phyloP scores from a whole-genome alignment of 2,329 filamentous ascomycete species.

The Arthrobotrys entomopaga region DNA sequence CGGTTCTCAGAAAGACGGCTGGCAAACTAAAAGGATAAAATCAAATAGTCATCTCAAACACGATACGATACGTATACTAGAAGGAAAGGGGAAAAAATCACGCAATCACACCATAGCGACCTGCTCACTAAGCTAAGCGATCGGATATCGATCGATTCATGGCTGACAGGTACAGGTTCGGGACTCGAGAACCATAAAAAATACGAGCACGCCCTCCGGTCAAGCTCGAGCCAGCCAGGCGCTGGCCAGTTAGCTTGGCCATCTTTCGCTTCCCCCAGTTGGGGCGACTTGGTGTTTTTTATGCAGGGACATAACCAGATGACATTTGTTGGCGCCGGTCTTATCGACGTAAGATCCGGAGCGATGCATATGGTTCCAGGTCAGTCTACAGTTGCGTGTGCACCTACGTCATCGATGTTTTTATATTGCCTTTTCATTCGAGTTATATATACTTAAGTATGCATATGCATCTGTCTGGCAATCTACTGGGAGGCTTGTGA shows the following conservation, averaged over 20 bases:
- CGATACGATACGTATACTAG: constrained; percentile 24
- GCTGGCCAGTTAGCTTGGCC: constrained; percentile 2
- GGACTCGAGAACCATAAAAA: constrained; percentile 33
- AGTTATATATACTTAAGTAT: too few relatives aligned
- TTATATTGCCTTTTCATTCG: too few relatives aligned
- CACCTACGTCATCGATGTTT: constrained; percentile 1
- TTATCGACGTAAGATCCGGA: constrained; percentile 19
- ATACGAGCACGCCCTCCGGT: constrained; percentile 47
- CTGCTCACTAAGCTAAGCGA: neutral
- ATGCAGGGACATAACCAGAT: constrained; percentile 13
- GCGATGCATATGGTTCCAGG: constrained; percentile 1
- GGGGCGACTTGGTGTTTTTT: neutral
- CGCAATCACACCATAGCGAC: constrained; percentile 14
- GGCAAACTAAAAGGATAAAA: neutral
- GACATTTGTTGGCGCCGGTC: neutral
- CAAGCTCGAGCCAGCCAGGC: constrained; percentile 33
- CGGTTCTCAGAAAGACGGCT: neutral
- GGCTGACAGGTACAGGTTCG: constrained; percentile 24
- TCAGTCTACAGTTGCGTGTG: constrained; percentile 13
- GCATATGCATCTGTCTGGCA: too few relatives aligned
- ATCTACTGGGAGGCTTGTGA: too few relatives aligned
- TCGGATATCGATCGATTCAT: constrained; percentile 35
- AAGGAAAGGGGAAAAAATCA: too few relatives aligned
- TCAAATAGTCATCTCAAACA: constrained; percentile 19
- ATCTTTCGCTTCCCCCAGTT: constrained; percentile 13